Evolutionary conservation across 768 basidiomycete species (phyloP).

Genomic region (Suillus sp.): DNA sequence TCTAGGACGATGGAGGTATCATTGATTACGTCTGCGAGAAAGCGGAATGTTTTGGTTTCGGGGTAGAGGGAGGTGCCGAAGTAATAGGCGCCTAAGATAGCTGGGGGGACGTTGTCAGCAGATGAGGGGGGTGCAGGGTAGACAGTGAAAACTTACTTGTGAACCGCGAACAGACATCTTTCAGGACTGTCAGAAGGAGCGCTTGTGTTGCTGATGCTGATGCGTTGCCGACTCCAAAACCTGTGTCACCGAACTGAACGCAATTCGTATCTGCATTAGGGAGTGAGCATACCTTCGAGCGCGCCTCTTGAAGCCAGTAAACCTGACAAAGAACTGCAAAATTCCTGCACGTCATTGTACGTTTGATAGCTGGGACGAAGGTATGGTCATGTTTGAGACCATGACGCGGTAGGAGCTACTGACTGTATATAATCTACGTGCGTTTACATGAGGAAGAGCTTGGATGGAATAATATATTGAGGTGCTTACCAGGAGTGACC

Average conservation of each 20-base stretch:
- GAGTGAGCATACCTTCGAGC: conserved; percentile 52
- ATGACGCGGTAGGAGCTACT: conserved; percentile 20
- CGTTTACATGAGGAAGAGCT: conserved; percentile 2
- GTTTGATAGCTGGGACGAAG: conserved; percentile 55
- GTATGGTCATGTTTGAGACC: conserved; percentile 9
- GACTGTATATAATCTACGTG: conserved; percentile 55
- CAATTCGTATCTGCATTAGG: neutral
- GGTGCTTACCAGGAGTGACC: conserved; percentile 56
- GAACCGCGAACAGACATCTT: conserved; percentile 63
- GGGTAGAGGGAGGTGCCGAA: conserved; percentile 67
- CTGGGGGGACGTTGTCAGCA: conserved; percentile 34
- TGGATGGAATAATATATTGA: neutral
- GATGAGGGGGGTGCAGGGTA: neutral
- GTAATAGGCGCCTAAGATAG: conserved; percentile 62
- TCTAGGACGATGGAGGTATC: conserved; percentile 62
- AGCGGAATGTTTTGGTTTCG: conserved; percentile 70
- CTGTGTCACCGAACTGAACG: conserved; percentile 31
- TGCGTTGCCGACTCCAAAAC: conserved; percentile 71
- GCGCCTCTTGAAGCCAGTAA: conserved; percentile 67
- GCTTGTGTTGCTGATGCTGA: conserved; percentile 68
- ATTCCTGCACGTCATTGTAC: conserved; percentile 67
- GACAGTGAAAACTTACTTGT: conserved; percentile 49
- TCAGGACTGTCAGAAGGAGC: conserved; percentile 62
- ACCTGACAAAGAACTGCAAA: conserved; percentile 66
- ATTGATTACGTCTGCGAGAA: conserved; percentile 68